Percentiles rank a stretch among this genome's conserved stretches.
phyloP scores from a whole-genome alignment of 2,329 filamentous ascomycete species.

The Diaporthe longicolla region DNA sequence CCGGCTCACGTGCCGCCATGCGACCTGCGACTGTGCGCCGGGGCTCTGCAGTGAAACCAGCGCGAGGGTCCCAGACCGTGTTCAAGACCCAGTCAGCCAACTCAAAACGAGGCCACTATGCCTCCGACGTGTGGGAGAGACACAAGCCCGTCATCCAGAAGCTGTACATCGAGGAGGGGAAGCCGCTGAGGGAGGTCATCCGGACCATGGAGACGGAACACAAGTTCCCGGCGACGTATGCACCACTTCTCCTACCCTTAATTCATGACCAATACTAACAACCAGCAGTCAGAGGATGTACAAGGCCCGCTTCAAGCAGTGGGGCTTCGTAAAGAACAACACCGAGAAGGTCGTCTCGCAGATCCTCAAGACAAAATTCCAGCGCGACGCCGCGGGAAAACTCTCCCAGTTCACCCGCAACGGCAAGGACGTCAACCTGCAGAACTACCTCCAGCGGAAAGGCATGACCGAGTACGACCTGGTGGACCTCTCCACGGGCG shows the following conservation, averaged over 20 bases:
- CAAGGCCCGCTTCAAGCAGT: conserved; percentile 68
- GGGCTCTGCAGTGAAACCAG: background rate
- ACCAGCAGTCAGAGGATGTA: conserved; percentile 65
- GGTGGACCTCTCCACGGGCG: conserved; percentile 57
- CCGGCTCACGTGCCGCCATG: background rate
- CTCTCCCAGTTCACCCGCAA: conserved; percentile 67
- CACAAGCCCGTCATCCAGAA: conserved; percentile 34
- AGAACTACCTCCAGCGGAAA: conserved; percentile 67
- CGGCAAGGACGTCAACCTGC: conserved; percentile 65
- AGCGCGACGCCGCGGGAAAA: conserved; percentile 67
- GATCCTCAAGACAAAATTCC: conserved; percentile 65
- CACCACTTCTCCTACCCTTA: background rate
- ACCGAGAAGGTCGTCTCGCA: conserved; percentile 67
- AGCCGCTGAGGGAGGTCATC: conserved; percentile 38
- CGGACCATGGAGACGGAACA: conserved; percentile 36
- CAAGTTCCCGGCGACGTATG: conserved; percentile 40
- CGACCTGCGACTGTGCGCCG: background rate
- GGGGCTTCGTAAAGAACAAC: conserved; percentile 69
- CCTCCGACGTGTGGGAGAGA: conserved; percentile 35
- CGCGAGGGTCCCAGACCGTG: conserved; percentile 9
- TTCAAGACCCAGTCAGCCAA: conserved; percentile 39
- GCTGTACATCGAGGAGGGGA: conserved; percentile 38
- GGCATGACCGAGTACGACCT: conserved; percentile 68
- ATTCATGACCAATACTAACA: background rate
- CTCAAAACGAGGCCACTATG: conserved; percentile 37